Base-by-base conservation (phyloP, 2,329 filamentous ascomycete species). In the Alternaria longipes region DNA sequence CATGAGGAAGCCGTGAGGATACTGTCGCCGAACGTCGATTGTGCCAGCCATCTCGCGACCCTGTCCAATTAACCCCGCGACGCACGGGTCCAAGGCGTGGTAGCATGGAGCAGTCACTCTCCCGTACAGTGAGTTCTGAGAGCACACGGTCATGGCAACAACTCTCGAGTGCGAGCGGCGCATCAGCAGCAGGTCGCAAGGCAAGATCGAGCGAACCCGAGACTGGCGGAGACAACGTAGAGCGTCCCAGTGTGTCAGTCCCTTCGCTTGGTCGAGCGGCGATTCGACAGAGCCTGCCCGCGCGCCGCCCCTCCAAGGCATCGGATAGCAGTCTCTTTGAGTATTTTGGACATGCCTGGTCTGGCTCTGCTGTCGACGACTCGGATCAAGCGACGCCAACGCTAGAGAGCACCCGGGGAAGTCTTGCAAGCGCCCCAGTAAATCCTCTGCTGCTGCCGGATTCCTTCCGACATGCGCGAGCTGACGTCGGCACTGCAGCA, bases 201-300 rank as follows among this genome's bases (percentile, higher is more conserved):
- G 83, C 84, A 66, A 82, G 84, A 56, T 83, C 86, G 74, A 84
- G 84, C 58, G 87, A 90, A 70, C 83, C 88, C 34, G 86, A 86
- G 65, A 86, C 85, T 30, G 86, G 84, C 62, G 83, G 85, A 57
- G 82, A 83, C 64, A 83, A 86, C 75, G 83, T 85, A 64, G 87
- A 88, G 59, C 84, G 84, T 72, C 83, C 88, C 58, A 89, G 84
- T 75, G 82, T 90, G 62, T 90, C 86, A 66, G 89, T 91, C 85
- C 87, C 89, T 40, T 84, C 87, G 59, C 83, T 85, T 30, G 74
- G 80, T 24, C 74, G 77, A 16, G 75, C 73, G 63, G 78, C 83
- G 12, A 70, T 84, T 56, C 82, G 78, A 56, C 79, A 83, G 62
- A 79, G 54, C 54, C 8, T 80, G 63, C 76, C 80, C 52, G 78